A percentile compares a stretch with the other conserved stretches of the same genome.
Conservation (phyloP, 768 basidiomycete genomes). For the Ramaria sp. region DNA sequence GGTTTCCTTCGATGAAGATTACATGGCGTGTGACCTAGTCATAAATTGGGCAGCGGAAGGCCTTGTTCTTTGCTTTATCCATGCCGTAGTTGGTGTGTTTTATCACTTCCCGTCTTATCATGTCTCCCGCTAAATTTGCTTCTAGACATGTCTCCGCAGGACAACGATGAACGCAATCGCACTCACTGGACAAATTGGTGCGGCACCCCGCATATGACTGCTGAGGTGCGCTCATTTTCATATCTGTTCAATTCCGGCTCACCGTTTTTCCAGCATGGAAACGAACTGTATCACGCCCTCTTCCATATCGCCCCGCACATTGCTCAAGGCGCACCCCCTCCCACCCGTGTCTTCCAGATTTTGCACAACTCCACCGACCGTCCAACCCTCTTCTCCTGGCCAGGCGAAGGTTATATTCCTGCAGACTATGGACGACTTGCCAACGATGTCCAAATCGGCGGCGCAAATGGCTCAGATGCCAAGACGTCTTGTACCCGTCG, state of each 20-base stretch:
- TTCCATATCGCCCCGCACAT: constrained; percentile 40
- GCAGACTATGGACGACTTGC: constrained; percentile 46
- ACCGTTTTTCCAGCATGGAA: constrained; percentile 33
- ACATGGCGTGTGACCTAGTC: constrained; percentile 82
- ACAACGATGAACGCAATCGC: constrained; percentile 69
- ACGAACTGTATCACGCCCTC: constrained; percentile 50
- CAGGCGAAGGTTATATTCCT: constrained; percentile 40
- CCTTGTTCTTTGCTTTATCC: constrained; percentile 81
- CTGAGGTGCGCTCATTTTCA: constrained; percentile 5
- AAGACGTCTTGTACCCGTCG: constrained; percentile 82
- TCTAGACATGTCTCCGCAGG: constrained; percentile 34
- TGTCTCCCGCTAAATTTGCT: not conserved
- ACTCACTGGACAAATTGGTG: constrained; percentile 85
- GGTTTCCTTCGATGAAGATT: constrained; percentile 57
- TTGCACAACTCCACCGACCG: constrained; percentile 50
- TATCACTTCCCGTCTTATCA: not conserved
- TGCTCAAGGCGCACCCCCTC: constrained; percentile 13
- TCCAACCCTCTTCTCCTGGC: constrained; percentile 63
- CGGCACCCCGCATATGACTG: constrained; percentile 56
- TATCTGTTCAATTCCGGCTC: not conserved
- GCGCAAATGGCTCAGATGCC: constrained; percentile 44
- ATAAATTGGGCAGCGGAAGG: constrained; percentile 85
- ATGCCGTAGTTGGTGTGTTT: constrained; percentile 64
- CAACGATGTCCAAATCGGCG: constrained; percentile 53
- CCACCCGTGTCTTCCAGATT: constrained; percentile 66